Evolutionary conservation across 192 early-diverging fungal genomes (phyloP).

Genomic region (Mortierella alpina): DNA sequence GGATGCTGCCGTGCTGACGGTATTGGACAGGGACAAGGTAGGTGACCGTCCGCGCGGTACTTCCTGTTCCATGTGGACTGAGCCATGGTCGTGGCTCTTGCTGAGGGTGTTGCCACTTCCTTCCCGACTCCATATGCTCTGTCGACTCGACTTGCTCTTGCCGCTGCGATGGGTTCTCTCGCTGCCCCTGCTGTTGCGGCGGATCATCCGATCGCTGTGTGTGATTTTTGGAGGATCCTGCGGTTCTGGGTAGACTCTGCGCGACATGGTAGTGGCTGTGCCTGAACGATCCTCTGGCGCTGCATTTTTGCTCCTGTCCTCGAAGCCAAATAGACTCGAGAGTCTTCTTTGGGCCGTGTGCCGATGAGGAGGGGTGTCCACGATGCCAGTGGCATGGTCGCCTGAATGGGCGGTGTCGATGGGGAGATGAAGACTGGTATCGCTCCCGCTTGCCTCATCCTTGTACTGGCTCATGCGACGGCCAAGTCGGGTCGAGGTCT

Average conservation of each 20-base stretch:
- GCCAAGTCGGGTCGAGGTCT: slow-evolving; percentile 32
- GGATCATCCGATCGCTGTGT: neutral
- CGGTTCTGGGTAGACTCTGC: neutral
- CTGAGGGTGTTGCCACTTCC: neutral
- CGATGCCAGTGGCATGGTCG: neutral
- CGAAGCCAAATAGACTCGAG: slow-evolving; percentile 24
- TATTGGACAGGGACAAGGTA: slow-evolving; percentile 40
- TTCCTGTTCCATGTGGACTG: slow-evolving; percentile 43
- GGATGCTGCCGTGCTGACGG: slow-evolving; percentile 23
- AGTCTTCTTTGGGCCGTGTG: slow-evolving; percentile 11
- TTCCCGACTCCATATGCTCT: neutral
- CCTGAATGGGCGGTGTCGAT: neutral
- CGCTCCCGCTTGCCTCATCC: slow-evolving; percentile 23
- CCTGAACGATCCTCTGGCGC: neutral
- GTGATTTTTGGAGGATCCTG: neutral
- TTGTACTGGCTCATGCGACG: slow-evolving; percentile 37
- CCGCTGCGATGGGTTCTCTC: slow-evolving; percentile 6
- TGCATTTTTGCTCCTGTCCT: neutral
- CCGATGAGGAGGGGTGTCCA: slow-evolving; percentile 4
- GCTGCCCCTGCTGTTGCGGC: slow-evolving; percentile 27
- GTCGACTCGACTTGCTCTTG: slow-evolving; percentile 4
- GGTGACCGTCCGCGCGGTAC: slow-evolving; percentile 42
- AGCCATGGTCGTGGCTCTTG: slow-evolving; percentile 4
- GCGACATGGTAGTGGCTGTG: neutral
- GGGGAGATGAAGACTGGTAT: slow-evolving; percentile 18